Evolutionary conservation across 2,329 filamentous ascomycete species (phyloP).

Genomic region (Setomelanomma holmii): DNA sequence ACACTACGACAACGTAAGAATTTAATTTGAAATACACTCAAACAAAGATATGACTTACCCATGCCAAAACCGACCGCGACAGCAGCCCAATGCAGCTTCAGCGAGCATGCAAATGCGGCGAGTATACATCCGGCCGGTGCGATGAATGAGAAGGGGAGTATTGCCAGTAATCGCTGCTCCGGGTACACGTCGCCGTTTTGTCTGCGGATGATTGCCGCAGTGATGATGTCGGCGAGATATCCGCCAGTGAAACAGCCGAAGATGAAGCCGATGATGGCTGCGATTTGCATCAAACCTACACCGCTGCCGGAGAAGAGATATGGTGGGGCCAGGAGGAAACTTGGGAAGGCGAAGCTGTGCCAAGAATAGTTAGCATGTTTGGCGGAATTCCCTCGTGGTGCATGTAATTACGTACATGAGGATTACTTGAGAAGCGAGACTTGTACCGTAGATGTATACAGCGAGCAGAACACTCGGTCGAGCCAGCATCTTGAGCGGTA

Average conservation of each 20-base stretch:
- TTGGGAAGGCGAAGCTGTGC: constrained; percentile 14
- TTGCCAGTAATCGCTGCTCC: constrained; percentile 9
- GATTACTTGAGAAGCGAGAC: constrained; percentile 11
- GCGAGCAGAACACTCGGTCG: constrained; percentile 9
- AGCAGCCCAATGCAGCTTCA: constrained; percentile 13
- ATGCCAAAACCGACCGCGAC: constrained; percentile 14
- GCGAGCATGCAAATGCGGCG: constrained; percentile 8
- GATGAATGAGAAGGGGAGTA: not conserved
- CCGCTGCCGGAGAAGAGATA: constrained; percentile 11
- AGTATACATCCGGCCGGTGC: constrained; percentile 7
- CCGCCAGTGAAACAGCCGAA: constrained; percentile 13
- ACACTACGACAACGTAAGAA: constrained; percentile 4
- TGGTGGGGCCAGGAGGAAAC: constrained; percentile 9
- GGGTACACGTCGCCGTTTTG: constrained; percentile 9
- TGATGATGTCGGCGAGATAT: constrained; percentile 12
- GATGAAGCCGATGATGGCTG: constrained; percentile 12
- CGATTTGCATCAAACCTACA: constrained; percentile 11
- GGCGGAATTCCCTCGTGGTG: not conserved
- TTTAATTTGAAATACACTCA: not conserved
- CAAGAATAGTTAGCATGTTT: not conserved
- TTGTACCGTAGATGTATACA: constrained; percentile 13
- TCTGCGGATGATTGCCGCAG: constrained; percentile 9
- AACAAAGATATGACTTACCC: not conserved
- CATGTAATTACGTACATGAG: constrained; percentile 4
- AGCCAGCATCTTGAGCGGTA: constrained; percentile 6